Base-by-base conservation (phyloP, 805 yeast species). In the Millerago galiae region DNA sequence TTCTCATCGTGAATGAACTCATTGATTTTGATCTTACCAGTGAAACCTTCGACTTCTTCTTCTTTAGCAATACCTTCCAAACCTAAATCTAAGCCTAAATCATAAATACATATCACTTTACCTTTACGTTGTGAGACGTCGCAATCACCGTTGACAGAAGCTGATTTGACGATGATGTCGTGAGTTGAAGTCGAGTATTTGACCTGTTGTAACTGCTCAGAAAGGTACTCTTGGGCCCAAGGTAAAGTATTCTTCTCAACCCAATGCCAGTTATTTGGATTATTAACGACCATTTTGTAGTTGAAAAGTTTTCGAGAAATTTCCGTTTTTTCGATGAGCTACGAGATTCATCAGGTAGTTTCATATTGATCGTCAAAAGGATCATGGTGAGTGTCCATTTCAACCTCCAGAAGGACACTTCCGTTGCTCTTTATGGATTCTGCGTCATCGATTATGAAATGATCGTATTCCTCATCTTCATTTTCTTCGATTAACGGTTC, bases 51-150 rank as follows among this genome's bases (percentile, higher is more conserved):
- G 69, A 14, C 38, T 13, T 16, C 41, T 17, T 35, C 38, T 14
- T 39, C 41, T 25, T 40, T 24, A 3, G 32, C 36, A n/a, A 68
- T 71, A 12, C 75, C 70, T 30, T 59, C 54, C 16, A 79, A 66
- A 9, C 64, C 54, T 44, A 84, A 69, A 48, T 66, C 69, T 37
- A 84, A 59, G 35, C 66, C 65, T 70, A 84, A 58, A 56, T 85
- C 95, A 54, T 75, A 84, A 38, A 84, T 80, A 56, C 91, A 83
- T 53, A 78, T 74, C 21, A 81, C 86, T 61, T 79, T 82, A 8
- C 91, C 91, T 62, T 85, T 85, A 66, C 95, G 75, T 61, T 85
- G 91, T 17, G 87, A 80, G 12, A 85, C 90, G 54, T 84, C 85
- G 53, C 93, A 83, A 59, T 85, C 93, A 17, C 95, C 95, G 7